Evolutionary conservation across 805 yeast species (phyloP), one percentile per base, ranked within the genome.

Genomic region (Candida maris): DNA sequence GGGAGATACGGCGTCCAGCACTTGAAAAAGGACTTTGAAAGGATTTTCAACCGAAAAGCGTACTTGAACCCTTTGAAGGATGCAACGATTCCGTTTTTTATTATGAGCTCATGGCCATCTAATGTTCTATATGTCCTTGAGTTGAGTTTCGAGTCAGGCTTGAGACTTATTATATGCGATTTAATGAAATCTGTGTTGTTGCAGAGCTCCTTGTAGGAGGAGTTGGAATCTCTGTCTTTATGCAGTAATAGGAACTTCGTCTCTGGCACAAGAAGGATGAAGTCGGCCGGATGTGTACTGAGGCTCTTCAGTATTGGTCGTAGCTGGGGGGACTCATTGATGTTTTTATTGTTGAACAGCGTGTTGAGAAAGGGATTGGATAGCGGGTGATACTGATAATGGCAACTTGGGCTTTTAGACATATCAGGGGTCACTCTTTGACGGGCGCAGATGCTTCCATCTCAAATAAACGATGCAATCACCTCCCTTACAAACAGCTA

Each of bases 341-440:
- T 77, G 38, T 62, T 65, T 0, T 83, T 81, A 47, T 81, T 77
- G 60, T 81, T 79, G 64, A 84, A 81, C 5, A 83, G 57, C 25
- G 78, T 69, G 55, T 82, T 78, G 21, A 83, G 61, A 23, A 80
- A 62, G 6, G 89, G 87, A 48, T 83, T 81, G 38, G 71, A 59
- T 37, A 80, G 35, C 32, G 34, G 33, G 3, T 85, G 85, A 23
- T 75, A 64, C 47, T 73, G 74, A 7, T 32, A 37, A 14, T 37
- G 39, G 18, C 14, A 13, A 21, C 20, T n/a, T 8, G n/a, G 12
- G 35, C n/a, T 23, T 28, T 28, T 18, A 21, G 28, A 22, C 19
- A 32, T 21, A 15, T 21, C 28, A 25, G 15, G 10, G n/a, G n/a
- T n/a, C n/a, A n/a, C n/a, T n/a, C n/a, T n/a, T n/a, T n/a, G n/a